A percentile compares a stretch with the other conserved stretches of the same genome.
phyloP scores from a whole-genome alignment of 208 protist genomes.

The Leishmania lainsoni region DNA sequence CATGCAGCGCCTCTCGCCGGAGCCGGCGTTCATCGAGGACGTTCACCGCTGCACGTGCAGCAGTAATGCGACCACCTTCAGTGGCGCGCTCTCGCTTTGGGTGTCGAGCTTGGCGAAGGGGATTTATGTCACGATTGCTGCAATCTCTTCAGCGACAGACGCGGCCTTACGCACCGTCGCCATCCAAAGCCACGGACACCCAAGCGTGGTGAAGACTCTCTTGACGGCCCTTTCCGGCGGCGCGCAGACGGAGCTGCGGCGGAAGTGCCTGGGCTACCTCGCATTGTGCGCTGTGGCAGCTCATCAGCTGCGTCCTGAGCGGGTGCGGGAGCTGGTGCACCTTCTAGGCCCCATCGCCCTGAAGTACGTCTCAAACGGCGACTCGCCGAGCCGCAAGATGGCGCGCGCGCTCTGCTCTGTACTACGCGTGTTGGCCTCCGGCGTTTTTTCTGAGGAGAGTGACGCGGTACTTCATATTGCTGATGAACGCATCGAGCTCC shows the following conservation, averaged over 20 bases:
- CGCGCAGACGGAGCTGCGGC: constrained; percentile 81
- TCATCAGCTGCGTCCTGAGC: constrained; percentile 10
- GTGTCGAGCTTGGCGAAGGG: constrained; percentile 54
- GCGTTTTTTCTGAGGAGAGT: constrained; percentile 9
- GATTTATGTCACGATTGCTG: constrained; percentile 81
- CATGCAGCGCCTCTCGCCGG: constrained; percentile 39
- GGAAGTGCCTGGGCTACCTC: constrained; percentile 80
- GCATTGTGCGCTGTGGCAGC: constrained; percentile 60
- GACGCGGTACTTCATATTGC: constrained; percentile 19
- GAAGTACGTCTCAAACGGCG: constrained; percentile 68
- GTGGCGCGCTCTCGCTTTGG: constrained; percentile 50
- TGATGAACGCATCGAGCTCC: constrained; percentile 49
- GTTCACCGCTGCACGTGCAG: constrained; percentile 23
- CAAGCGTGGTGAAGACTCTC: constrained; percentile 43
- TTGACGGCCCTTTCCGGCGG: constrained; percentile 47
- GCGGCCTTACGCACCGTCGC: constrained; percentile 58
- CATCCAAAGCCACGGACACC: constrained; percentile 57
- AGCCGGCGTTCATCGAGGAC: constrained; percentile 39
- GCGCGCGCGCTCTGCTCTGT: constrained; percentile 72
- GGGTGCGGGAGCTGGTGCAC: constrained; percentile 12
- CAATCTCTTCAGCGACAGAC: constrained; percentile 78
- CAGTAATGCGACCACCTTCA: constrained; percentile 19
- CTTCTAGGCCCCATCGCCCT: constrained; percentile 27
- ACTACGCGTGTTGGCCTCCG: constrained; percentile 37
- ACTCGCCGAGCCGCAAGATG: constrained; percentile 81